Conservation (phyloP, 2,329 filamentous ascomycete species). For the Colletotrichum salicis region DNA sequence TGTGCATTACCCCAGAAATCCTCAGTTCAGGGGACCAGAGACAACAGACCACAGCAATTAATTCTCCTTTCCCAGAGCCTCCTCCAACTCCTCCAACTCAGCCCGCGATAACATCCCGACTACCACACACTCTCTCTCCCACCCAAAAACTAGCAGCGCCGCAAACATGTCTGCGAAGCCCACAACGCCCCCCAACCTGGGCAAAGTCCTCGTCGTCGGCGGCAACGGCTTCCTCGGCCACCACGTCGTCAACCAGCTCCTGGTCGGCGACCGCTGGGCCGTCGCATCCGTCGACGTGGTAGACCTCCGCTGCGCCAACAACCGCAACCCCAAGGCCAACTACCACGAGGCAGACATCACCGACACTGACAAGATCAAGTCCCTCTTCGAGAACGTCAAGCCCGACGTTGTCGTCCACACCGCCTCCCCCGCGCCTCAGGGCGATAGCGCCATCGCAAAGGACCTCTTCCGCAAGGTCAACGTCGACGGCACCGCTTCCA, state of each 20-base stretch:
- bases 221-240: constrained; percentile 87
- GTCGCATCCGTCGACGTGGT: constrained; percentile 72
- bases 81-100: not conserved
- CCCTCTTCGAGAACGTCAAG: constrained; percentile 71
- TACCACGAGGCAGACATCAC: constrained; percentile 86
- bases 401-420: constrained; percentile 93
- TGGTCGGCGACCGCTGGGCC: constrained; percentile 57
- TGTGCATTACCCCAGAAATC: constrained; percentile 22
- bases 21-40: constrained; percentile 7
- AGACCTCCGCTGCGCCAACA: constrained; percentile 77
- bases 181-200: constrained; percentile 55
- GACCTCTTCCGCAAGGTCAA: constrained; percentile 84
- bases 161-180: constrained; percentile 44
- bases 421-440: constrained; percentile 74
- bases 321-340: constrained; percentile 68
- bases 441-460: constrained; percentile 61
- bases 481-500: constrained; percentile 82
- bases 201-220: constrained; percentile 81
- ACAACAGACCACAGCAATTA: constrained; percentile 2
- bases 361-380: constrained; percentile 67
- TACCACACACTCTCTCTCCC: constrained; percentile 1
- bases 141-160: not conserved
- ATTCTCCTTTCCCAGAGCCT: constrained; percentile 2
- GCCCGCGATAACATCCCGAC: not conserved
- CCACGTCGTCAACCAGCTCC: constrained; percentile 80